Evolutionary conservation across 805 yeast genomes (phyloP).

Genomic region (Lachancea waltii): DNA sequence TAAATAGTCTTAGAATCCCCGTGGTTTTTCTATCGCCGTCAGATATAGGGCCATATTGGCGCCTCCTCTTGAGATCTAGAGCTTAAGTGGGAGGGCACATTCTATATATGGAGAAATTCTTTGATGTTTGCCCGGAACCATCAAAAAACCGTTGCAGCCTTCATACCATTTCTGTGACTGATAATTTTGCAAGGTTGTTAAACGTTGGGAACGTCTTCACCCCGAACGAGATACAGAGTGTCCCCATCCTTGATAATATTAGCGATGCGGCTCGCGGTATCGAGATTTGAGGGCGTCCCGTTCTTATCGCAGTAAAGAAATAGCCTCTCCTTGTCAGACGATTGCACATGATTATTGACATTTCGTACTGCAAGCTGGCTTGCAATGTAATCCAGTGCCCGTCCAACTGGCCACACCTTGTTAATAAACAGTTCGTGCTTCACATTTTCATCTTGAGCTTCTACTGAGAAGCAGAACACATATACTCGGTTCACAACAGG

Average conservation of each 20-base stretch:
- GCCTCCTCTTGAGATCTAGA: too few species aligned
- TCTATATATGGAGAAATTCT: too few species aligned
- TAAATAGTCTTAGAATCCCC: too few species aligned
- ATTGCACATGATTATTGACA: slow-evolving; percentile 14
- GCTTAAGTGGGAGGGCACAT: too few species aligned
- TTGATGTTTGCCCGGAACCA: background rate
- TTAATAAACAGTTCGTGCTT: slow-evolving; percentile 21
- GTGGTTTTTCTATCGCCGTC: too few species aligned
- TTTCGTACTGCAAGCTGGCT: slow-evolving; percentile 21
- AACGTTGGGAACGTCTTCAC: slow-evolving; percentile 10
- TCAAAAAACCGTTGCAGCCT: too few species aligned
- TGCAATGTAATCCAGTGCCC: slow-evolving; percentile 28
- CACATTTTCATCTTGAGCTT: slow-evolving; percentile 9
- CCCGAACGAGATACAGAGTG: slow-evolving; percentile 26
- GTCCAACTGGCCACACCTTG: slow-evolving; percentile 31
- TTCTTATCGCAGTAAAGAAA: slow-evolving; percentile 19
- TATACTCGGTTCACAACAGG: slow-evolving; percentile 26
- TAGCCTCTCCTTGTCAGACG: slow-evolving; percentile 20
- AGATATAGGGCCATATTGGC: too few species aligned
- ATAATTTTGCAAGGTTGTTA: background rate
- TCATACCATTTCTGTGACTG: too few species aligned
- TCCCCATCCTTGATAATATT: slow-evolving; percentile 19
- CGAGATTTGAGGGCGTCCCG: slow-evolving; percentile 6
- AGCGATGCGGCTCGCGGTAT: slow-evolving; percentile 19
- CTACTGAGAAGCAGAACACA: slow-evolving; percentile 20